phyloP scores from a whole-genome alignment of 2,329 filamentous ascomycete species.

The Aspergillus puulaauensis region DNA sequence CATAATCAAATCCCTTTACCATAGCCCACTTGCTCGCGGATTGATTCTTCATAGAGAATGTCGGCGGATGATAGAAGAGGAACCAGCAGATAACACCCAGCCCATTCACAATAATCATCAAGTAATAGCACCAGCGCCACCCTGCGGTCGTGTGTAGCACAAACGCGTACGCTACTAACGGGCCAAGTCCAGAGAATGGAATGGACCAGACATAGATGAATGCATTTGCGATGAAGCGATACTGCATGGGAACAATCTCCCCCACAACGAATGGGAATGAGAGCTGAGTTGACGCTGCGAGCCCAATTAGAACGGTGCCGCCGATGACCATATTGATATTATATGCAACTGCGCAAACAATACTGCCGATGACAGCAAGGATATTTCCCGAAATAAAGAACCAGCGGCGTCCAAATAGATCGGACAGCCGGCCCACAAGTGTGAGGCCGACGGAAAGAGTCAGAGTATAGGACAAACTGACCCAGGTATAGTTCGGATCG shows the following conservation, averaged over 20 bases:
- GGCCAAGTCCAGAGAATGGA: not conserved
- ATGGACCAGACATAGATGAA: not conserved
- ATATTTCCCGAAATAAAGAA: conserved; percentile 23
- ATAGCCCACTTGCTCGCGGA: not conserved
- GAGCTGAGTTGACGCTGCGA: conserved; percentile 38
- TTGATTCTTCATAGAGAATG: not conserved
- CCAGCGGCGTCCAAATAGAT: conserved; percentile 39
- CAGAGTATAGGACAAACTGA: not conserved
- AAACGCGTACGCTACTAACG: not conserved
- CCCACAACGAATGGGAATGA: conserved; percentile 39
- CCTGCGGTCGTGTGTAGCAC: not conserved
- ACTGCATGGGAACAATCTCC: conserved; percentile 9
- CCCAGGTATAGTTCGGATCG: not conserved
- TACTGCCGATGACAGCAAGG: not conserved
- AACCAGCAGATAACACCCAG: not conserved
- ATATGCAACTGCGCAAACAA: not conserved
- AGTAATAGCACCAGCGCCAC: not conserved
- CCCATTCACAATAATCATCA: not conserved
- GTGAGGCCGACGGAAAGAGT: conserved; percentile 24
- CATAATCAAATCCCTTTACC: not conserved
- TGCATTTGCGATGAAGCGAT: not conserved
- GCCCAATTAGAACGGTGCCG: conserved; percentile 38
- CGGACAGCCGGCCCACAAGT: conserved; percentile 33
- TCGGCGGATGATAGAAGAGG: not conserved
- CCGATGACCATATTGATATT: conserved; percentile 37